Evolutionary conservation across 2,329 filamentous ascomycete species (phyloP).

Genomic region (Aureobasidium sp.): DNA sequence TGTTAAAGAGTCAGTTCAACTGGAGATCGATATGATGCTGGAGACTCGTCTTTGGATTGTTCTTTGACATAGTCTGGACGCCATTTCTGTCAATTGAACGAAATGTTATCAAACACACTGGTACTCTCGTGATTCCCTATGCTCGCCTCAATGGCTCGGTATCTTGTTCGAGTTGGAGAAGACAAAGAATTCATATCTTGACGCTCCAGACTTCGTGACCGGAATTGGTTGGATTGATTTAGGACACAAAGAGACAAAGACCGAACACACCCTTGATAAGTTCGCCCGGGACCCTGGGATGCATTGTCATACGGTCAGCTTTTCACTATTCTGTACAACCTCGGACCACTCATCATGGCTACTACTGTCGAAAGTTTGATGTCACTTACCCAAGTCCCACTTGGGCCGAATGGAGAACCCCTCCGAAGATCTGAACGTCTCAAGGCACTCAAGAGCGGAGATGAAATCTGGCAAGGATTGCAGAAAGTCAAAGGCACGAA

Average conservation of each 20-base stretch:
- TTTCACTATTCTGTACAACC: background rate
- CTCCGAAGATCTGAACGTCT: background rate
- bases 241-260: background rate
- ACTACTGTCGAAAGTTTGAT: background rate
- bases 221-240: background rate
- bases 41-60: too few relatives aligned
- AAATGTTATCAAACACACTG: too few relatives aligned
- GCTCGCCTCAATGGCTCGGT: too few relatives aligned
- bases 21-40: too few relatives aligned
- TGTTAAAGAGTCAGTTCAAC: background rate
- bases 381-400: background rate
- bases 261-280: background rate
- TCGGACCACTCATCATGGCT: background rate
- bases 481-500: background rate
- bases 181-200: background rate
- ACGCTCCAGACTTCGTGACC: background rate
- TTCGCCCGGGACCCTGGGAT: accelerated
- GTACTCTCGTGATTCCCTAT: too few relatives aligned
- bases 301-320: background rate
- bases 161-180: background rate
- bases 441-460: background rate
- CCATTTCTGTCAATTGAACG: too few relatives aligned
- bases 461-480: background rate
- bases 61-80: too few relatives aligned
- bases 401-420: background rate